These are phyloP conservation scores for Monilinia fructigena DNA, from an alignment of 2,329 filamentous ascomycete species.

Conservation along the genomic window DNA sequence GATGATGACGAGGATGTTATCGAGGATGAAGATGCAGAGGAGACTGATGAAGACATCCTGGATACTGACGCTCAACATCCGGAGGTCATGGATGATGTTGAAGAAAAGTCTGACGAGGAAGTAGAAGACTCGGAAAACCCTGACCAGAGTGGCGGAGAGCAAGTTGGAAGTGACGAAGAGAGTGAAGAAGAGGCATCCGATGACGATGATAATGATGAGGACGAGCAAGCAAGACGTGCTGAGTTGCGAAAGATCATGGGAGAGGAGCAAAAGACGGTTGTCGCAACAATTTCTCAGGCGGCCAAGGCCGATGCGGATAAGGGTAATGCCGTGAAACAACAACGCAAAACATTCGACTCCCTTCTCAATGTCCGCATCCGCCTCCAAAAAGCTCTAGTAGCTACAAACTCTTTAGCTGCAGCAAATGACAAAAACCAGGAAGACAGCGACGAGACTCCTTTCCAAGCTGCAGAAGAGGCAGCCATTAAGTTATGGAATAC, in stretches of 20 bases:
- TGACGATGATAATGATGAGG: constrained; percentile 37
- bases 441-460: constrained; percentile 49
- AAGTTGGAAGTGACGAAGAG: constrained; percentile 40
- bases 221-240: constrained; percentile 46
- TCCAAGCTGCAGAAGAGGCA: constrained; percentile 76
- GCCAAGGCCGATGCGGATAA: constrained; percentile 78
- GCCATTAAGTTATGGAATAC: constrained; percentile 83
- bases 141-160: constrained; percentile 38
- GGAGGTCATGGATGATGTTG: constrained; percentile 41
- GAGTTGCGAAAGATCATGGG: constrained; percentile 67
- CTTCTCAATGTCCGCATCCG: constrained; percentile 89
- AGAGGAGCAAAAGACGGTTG: constrained; percentile 64
- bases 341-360: constrained; percentile 82
- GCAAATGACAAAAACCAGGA: constrained; percentile 46
- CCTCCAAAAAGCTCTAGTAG: constrained; percentile 84
- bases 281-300: constrained; percentile 59
- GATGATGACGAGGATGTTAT: constrained; percentile 34
- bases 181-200: constrained; percentile 37
- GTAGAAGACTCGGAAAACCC: constrained; percentile 39
- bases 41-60: constrained; percentile 40
- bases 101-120: constrained; percentile 32
- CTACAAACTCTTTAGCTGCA: constrained; percentile 69
- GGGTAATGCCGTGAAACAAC: constrained; percentile 79
- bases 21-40: constrained; percentile 30
- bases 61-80: constrained; percentile 38